phyloP scores from a whole-genome alignment of 1,284 basidiomycete genomes.

The Athelia psychrophila region DNA sequence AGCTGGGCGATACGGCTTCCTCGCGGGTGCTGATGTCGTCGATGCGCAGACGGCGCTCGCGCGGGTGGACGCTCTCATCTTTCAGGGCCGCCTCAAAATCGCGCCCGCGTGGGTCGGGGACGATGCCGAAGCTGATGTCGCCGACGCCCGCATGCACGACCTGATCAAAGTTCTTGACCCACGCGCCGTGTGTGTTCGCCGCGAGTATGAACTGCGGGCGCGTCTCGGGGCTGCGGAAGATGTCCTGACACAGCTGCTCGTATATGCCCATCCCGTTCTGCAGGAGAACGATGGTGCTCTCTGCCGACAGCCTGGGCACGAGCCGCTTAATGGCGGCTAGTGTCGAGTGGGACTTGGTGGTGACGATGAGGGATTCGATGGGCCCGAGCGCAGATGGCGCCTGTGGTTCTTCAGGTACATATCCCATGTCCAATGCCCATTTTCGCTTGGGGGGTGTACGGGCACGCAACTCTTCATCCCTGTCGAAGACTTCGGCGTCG shows the following conservation, averaged over 20 bases:
- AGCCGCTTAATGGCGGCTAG: slow-evolving; percentile 58
- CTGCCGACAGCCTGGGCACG: slow-evolving; percentile 58
- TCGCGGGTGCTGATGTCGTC: slow-evolving; percentile 51
- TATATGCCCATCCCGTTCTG: slow-evolving; percentile 94
- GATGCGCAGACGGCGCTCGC: slow-evolving; percentile 42
- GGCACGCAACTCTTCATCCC: slow-evolving; percentile 8
- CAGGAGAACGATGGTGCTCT: slow-evolving; percentile 84
- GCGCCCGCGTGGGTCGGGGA: slow-evolving; percentile 63
- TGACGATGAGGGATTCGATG: slow-evolving; percentile 78
- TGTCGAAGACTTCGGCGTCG: slow-evolving; percentile 43
- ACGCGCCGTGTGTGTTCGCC: slow-evolving; percentile 81
- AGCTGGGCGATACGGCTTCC: slow-evolving; percentile 35
- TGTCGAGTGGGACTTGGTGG: slow-evolving; percentile 77
- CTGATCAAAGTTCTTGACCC: slow-evolving; percentile 47
- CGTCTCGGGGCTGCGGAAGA: slow-evolving; percentile 72
- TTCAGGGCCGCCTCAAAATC: slow-evolving; percentile 55
- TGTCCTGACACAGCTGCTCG: slow-evolving; percentile 65
- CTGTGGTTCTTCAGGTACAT: slow-evolving; percentile 7
- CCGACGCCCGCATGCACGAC: slow-evolving; percentile 79
- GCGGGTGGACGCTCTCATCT: slow-evolving; percentile 27
- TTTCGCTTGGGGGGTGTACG: slow-evolving; percentile 8
- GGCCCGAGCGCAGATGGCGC: slow-evolving; percentile 1
- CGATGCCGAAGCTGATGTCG: slow-evolving; percentile 73
- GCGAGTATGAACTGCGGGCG: slow-evolving; percentile 89
- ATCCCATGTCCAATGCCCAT: neutral